Conservation (phyloP, 768 basidiomycete genomes). For the Podaxis pistillaris region DNA sequence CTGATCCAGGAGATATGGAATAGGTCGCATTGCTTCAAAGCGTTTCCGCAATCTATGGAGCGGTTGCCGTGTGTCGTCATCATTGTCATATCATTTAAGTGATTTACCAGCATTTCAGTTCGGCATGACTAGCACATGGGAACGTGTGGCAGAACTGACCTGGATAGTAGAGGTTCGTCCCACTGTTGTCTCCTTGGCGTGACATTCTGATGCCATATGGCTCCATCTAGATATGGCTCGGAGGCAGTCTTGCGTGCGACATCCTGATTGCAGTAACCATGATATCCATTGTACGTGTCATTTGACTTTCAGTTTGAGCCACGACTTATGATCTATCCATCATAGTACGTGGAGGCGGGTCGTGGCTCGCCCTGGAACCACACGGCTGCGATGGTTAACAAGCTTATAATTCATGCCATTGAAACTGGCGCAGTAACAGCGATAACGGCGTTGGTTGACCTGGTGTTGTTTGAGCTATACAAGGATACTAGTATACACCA, state of each 20-base stretch:
- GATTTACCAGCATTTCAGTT: not conserved
- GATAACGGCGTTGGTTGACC: conserved; percentile 9
- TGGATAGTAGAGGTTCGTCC: conserved; percentile 4
- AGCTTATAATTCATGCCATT: conserved; percentile 15
- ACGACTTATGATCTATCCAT: not conserved
- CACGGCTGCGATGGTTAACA: conserved; percentile 16
- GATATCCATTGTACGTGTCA: conserved; percentile 14
- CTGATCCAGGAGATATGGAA: not conserved
- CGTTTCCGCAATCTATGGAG: conserved; percentile 8
- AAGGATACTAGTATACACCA: conserved; percentile 10
- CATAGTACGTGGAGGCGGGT: conserved; percentile 9
- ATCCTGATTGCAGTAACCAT: conserved; percentile 15
- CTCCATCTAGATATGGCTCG: conserved; percentile 10
- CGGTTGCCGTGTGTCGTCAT: not conserved
- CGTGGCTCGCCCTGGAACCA: conserved; percentile 13
- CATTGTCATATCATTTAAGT: not conserved
- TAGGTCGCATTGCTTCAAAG: conserved; percentile 1
- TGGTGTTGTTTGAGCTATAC: conserved; percentile 11
- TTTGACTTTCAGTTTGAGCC: not conserved
- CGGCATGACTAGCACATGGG: conserved; percentile 2
- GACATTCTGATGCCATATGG: not conserved
- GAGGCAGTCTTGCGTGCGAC: conserved; percentile 15
- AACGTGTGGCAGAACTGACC: conserved; percentile 2
- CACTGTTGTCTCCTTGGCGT: not conserved
- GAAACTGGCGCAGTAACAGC: conserved; percentile 18